phyloP scores from a whole-genome alignment of 192 early-diverging fungal genomes.

The Jimgerdemannia flammicorona region DNA sequence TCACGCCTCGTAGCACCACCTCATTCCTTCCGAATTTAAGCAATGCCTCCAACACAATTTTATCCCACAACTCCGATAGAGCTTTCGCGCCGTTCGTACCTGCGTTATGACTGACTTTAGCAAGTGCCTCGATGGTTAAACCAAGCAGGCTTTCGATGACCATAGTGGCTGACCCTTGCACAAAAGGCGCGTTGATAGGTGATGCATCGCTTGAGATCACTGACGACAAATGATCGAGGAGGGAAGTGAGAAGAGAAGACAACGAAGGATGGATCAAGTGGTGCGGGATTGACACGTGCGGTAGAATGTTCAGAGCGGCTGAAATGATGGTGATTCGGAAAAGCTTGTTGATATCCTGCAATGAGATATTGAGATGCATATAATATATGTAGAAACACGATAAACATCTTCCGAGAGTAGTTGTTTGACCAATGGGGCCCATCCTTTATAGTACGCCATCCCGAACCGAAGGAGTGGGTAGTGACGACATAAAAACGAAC shows the following conservation, averaged over 20 bases:
- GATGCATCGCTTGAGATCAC: conserved; percentile 21
- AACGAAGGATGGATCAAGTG: conserved; percentile 24
- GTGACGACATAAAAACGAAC: not conserved
- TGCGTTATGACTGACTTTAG: conserved; percentile 12
- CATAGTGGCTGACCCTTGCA: conserved; percentile 38
- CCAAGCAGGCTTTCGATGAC: conserved; percentile 45
- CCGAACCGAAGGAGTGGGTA: not conserved
- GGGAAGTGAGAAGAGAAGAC: conserved; percentile 23
- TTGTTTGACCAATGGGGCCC: too few relatives aligned
- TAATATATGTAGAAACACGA: not conserved
- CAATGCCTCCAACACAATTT: conserved; percentile 36
- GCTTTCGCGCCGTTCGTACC: conserved; percentile 12
- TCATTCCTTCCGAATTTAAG: conserved; percentile 38
- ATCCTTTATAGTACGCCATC: too few relatives aligned
- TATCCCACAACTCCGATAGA: conserved; percentile 30
- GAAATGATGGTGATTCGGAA: conserved; percentile 36
- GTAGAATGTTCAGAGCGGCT: conserved; percentile 39
- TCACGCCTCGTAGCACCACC: conserved; percentile 41
- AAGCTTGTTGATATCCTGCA: conserved; percentile 11
- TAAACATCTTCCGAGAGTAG: too few relatives aligned
- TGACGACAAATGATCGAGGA: conserved; percentile 13
- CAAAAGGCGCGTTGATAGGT: conserved; percentile 31
- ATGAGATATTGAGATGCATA: conserved; percentile 1
- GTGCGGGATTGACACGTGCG: conserved; percentile 32
- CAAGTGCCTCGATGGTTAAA: conserved; percentile 39